These are phyloP conservation scores for Paramarasmius palmivorus DNA, from an alignment of 1,284 basidiomycete genomes.

Conservation along the genomic window DNA sequence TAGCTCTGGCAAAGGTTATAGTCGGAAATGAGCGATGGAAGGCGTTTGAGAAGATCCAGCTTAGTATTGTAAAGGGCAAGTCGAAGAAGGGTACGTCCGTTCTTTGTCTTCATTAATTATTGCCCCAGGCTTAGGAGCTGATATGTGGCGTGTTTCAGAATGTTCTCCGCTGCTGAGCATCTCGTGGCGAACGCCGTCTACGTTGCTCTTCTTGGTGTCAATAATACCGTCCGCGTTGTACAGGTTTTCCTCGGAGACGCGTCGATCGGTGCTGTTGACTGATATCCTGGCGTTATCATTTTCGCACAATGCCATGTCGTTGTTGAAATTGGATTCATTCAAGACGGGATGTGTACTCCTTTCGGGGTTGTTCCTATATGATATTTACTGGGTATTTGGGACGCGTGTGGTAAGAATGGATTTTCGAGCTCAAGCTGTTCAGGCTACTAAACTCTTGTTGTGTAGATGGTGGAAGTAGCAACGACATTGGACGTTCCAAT, in stretches of 20 bases:
- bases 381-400: conserved; percentile 88
- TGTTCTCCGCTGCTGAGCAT: background rate
- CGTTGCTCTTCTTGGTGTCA: conserved; percentile 66
- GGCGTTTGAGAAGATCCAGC: conserved; percentile 13
- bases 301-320: conserved; percentile 77
- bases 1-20: conserved; percentile 36
- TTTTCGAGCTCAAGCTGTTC: conserved; percentile 15
- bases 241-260: conserved; percentile 46
- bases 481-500: conserved; percentile 93
- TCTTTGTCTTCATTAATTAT: background rate
- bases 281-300: conserved; percentile 87
- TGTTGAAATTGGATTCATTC: conserved; percentile 91
- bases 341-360: conserved; percentile 85
- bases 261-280: conserved; percentile 72
- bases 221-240: conserved; percentile 72
- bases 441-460: conserved; percentile 2
- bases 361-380: conserved; percentile 81
- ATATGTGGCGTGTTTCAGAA: background rate
- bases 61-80: conserved; percentile 9
- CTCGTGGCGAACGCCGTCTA: conserved; percentile 62
- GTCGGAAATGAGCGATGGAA: conserved; percentile 29
- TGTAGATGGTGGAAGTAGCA: conserved; percentile 90
- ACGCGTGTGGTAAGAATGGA: conserved; percentile 66
- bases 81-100: conserved; percentile 3
- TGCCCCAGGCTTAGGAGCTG: background rate